Conservation (phyloP, 1,284 basidiomycete genomes). For the Anthracocystis panici-leucophaei region DNA sequence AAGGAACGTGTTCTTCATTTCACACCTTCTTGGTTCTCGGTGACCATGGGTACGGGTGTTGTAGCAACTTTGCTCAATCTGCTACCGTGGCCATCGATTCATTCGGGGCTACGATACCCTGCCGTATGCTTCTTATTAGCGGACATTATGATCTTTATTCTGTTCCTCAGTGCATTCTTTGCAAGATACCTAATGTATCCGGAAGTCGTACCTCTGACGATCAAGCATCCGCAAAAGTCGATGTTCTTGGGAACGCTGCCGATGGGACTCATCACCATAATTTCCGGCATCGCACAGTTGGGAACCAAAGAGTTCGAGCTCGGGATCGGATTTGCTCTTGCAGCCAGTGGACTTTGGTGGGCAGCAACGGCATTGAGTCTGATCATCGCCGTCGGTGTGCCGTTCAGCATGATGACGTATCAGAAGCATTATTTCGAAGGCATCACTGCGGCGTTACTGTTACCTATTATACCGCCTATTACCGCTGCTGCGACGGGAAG, state of each 20-base stretch:
- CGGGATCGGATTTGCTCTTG: slow-evolving; percentile 42
- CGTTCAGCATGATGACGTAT: slow-evolving; percentile 61
- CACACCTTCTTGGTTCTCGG: slow-evolving; percentile 60
- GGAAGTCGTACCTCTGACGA: slow-evolving; percentile 57
- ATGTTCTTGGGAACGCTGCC: slow-evolving; percentile 59
- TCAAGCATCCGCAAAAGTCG: slow-evolving; percentile 61
- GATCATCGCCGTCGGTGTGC: slow-evolving; percentile 50
- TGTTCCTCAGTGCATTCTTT: slow-evolving; percentile 50
- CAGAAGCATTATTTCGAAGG: slow-evolving; percentile 60
- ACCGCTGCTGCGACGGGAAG: slow-evolving; percentile 56
- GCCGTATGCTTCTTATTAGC: slow-evolving; percentile 43
- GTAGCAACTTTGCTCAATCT: slow-evolving; percentile 52
- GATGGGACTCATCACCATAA: slow-evolving; percentile 61
- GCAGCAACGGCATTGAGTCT: slow-evolving; percentile 33
- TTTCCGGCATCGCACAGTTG: slow-evolving; percentile 51
- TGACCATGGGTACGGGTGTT: slow-evolving; percentile 61
- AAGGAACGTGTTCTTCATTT: slow-evolving; percentile 54
- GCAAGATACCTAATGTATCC: slow-evolving; percentile 58
- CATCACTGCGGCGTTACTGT: slow-evolving; percentile 55
- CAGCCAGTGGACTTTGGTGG: slow-evolving; percentile 57
- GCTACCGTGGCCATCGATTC: slow-evolving; percentile 48
- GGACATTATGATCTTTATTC: slow-evolving; percentile 51
- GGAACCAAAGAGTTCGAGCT: slow-evolving; percentile 52
- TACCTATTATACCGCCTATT: slow-evolving; percentile 62
- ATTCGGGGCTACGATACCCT: slow-evolving; percentile 36